These are phyloP conservation scores for Neospermospora avenae DNA, from an alignment of 2,329 filamentous ascomycete genomes.

Conservation along the genomic window DNA sequence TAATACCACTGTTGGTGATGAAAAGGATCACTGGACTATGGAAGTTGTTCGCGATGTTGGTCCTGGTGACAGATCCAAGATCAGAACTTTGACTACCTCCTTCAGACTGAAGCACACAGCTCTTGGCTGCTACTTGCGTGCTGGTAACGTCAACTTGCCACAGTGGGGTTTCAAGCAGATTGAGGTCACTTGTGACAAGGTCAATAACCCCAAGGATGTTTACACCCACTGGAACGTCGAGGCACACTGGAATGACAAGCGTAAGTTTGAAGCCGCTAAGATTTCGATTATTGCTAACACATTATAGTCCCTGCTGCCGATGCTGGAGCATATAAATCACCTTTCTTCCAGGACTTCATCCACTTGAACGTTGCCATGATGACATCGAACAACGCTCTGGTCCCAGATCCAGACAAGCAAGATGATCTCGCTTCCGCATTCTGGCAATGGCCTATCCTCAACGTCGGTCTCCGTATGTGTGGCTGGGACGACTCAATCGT, in stretches of 20 bases:
- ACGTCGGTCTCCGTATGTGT: conserved; percentile 97
- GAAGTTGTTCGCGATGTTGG: conserved; percentile 90
- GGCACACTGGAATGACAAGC: conserved; percentile 87
- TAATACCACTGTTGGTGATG: conserved; percentile 90
- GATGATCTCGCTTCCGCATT: conserved; percentile 94
- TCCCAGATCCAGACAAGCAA: conserved; percentile 97
- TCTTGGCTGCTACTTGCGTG: conserved; percentile 89
- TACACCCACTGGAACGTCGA: conserved; percentile 99
- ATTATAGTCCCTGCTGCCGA: conserved; percentile 76
- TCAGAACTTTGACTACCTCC: conserved; percentile 88
- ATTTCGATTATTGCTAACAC: conserved; percentile 35
- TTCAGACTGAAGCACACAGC: conserved; percentile 83
- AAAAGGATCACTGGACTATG: conserved; percentile 95
- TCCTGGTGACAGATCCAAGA: conserved; percentile 69
- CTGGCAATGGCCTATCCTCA: conserved; percentile 97
- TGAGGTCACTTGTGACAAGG: conserved; percentile 91
- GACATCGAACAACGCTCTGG: conserved; percentile 98
- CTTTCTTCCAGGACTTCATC: conserved; percentile 96
- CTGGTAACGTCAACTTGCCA: conserved; percentile 91
- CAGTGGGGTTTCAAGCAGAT: conserved; percentile 99
- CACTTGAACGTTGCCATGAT: conserved; percentile 99
- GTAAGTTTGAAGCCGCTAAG: conserved; percentile 53
- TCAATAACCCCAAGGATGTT: conserved; percentile 85
- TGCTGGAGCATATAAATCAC: conserved; percentile 90
- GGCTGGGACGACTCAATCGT: conserved; percentile 93